Conservation (phyloP, 208 protist species). For the Trichomonas tenax region DNA sequence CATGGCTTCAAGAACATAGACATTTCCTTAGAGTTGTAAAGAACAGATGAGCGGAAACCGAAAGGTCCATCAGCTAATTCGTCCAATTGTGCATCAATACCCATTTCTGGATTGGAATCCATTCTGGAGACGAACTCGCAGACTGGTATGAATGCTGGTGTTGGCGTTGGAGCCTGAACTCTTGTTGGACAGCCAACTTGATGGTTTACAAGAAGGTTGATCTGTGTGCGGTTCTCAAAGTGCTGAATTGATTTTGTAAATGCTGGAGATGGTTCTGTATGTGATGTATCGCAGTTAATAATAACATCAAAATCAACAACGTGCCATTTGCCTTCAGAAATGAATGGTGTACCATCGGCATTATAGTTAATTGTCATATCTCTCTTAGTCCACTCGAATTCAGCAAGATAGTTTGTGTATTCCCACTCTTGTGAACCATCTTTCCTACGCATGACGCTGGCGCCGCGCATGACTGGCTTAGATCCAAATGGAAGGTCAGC, state of each 20-base stretch:
- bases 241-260: neutral
- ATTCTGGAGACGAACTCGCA: neutral
- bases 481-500: neutral
- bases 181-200: neutral
- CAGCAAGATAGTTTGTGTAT: neutral
- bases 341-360: neutral
- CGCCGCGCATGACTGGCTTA: neutral
- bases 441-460: neutral
- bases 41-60: neutral
- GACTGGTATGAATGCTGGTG: neutral
- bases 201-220: neutral
- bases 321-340: neutral
- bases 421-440: neutral
- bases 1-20: neutral
- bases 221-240: neutral
- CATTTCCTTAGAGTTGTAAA: neutral
- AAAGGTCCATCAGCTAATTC: neutral
- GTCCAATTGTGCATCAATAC: neutral
- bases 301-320: neutral
- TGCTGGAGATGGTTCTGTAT: neutral
- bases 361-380: neutral
- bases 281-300: neutral
- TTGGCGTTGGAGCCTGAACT: neutral
- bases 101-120: neutral
- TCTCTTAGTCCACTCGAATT: neutral